Percentiles rank a stretch among this genome's conserved stretches.
Conservation (phyloP, 2,329 filamentous ascomycete genomes). For the Zalaria sp. region DNA sequence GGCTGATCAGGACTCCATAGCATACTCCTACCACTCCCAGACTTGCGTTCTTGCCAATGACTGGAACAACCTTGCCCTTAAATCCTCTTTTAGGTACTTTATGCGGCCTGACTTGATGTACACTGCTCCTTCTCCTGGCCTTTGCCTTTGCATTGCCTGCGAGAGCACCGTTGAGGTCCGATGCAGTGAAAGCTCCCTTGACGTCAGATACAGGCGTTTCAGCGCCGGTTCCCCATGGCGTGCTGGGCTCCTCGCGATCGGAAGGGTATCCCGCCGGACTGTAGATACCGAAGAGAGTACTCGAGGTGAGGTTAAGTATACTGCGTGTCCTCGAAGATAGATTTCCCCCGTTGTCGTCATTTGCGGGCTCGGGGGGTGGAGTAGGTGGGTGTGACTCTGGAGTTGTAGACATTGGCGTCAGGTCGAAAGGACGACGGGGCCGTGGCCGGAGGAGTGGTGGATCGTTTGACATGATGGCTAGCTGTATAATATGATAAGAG, state of each 20-base stretch:
- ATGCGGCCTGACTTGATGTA: slow-evolving; percentile 2
- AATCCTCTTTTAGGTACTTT: slow-evolving; percentile 10
- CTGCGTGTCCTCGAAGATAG: slow-evolving; percentile 54
- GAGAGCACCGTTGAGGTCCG: background rate
- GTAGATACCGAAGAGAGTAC: slow-evolving; percentile 87
- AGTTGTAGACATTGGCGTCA: slow-evolving; percentile 30
- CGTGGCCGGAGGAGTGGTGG: slow-evolving; percentile 41
- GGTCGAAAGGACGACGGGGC: slow-evolving; percentile 57
- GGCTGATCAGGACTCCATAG: slow-evolving; percentile 70
- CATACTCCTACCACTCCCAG: slow-evolving; percentile 68
- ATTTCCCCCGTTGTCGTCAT: slow-evolving; percentile 18
- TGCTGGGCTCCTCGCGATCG: slow-evolving; percentile 33
- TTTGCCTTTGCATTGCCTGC: background rate
- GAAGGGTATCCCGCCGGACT: slow-evolving; percentile 46
- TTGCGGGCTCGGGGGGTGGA: slow-evolving; percentile 11
- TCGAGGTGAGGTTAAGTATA: slow-evolving; percentile 72
- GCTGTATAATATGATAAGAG: background rate
- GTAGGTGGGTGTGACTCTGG: slow-evolving; percentile 12
- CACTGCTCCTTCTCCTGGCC: slow-evolving; percentile 4
- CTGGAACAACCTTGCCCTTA: slow-evolving; percentile 29
- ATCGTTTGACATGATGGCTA: slow-evolving; percentile 2
- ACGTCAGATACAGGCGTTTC: slow-evolving; percentile 39
- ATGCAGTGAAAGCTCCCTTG: background rate
- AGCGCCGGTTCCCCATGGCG: slow-evolving; percentile 12
- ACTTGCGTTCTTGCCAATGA: slow-evolving; percentile 24